phyloP scores from a whole-genome alignment of 345 rosid species.

The Brassica juncea region DNA sequence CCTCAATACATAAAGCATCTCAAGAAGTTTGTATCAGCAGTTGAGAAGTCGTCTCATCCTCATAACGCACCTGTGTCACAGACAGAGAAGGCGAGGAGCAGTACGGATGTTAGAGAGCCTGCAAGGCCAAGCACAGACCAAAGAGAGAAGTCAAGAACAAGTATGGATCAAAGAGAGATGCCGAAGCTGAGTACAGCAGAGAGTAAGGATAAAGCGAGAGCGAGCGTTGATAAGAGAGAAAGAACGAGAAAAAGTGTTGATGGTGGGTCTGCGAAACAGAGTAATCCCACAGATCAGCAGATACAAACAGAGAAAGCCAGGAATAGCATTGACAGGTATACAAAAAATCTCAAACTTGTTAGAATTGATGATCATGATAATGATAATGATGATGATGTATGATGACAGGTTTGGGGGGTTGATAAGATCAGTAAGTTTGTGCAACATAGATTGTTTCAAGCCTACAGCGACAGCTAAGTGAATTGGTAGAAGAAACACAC shows the following conservation, averaged over 20 bases:
- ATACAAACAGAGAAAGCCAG: slow-evolving; percentile 60
- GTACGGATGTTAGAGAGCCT: slow-evolving; percentile 65
- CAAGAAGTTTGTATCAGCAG: slow-evolving; percentile 76
- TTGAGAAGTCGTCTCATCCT: slow-evolving; percentile 54
- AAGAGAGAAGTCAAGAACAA: slow-evolving; percentile 62
- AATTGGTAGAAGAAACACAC: not conserved
- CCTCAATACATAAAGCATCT: slow-evolving; percentile 89
- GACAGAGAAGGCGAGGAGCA: slow-evolving; percentile 53
- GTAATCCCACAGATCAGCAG: slow-evolving; percentile 40
- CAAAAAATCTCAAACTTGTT: not conserved
- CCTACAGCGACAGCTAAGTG: slow-evolving; percentile 58
- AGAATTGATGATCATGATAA: not conserved
- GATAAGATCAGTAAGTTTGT: slow-evolving; percentile 80
- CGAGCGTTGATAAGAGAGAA: slow-evolving; percentile 60
- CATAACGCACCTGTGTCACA: slow-evolving; percentile 37
- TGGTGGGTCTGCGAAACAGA: not conserved
- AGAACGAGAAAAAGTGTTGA: slow-evolving; percentile 51
- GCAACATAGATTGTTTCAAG: slow-evolving; percentile 93
- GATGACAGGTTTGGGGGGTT: slow-evolving; percentile 75
- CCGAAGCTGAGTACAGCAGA: slow-evolving; percentile 49
- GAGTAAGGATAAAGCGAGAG: slow-evolving; percentile 34
- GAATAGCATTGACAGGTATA: slow-evolving; percentile 84
- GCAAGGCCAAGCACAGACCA: slow-evolving; percentile 49
- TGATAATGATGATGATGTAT: slow-evolving; percentile 13
- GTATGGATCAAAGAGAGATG: slow-evolving; percentile 65